These are phyloP conservation scores for Fusarium sp. DNA, from an alignment of 2,329 filamentous ascomycete species.

Conservation along the genomic window DNA sequence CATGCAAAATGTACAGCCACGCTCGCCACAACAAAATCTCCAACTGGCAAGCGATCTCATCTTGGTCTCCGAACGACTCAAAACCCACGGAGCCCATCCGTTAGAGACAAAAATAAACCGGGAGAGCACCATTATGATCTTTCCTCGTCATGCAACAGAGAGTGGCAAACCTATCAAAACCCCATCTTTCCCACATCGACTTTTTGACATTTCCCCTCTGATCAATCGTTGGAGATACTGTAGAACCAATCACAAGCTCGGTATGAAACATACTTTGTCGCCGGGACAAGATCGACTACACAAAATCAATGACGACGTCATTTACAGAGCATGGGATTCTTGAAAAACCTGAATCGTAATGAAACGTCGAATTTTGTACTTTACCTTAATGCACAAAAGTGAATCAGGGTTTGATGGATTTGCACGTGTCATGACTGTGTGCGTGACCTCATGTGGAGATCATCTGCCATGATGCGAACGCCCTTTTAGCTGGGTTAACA, in stretches of 20 bases:
- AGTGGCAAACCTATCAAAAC: slow-evolving; percentile 9
- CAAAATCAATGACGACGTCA: slow-evolving; percentile 21
- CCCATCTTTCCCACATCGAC: not conserved
- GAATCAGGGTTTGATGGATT: slow-evolving; percentile 4
- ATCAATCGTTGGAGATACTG: not conserved
- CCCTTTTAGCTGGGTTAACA: not conserved
- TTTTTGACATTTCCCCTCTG: not conserved
- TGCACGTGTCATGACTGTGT: slow-evolving; percentile 30
- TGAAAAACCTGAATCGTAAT: slow-evolving; percentile 8
- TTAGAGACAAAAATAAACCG: not conserved
- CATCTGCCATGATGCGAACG: slow-evolving; percentile 41
- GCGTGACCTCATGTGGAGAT: slow-evolving; percentile 45
- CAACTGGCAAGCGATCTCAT: not conserved
- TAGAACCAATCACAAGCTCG: not conserved
- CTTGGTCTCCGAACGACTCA: not conserved
- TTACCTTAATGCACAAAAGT: slow-evolving; percentile 1
- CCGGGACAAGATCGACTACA: slow-evolving; percentile 11
- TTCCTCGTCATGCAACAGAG: not conserved
- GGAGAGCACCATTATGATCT: slow-evolving; percentile 15
- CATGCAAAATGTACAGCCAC: not conserved
- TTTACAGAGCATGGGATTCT: slow-evolving; percentile 9
- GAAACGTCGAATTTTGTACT: slow-evolving; percentile 3
- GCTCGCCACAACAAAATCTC: not conserved
- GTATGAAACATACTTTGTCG: not conserved
- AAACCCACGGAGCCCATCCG: not conserved